Evolutionary conservation across 768 basidiomycete genomes (phyloP), one percentile per base, ranked within the genome.

Genomic region (Lentinula guzmanii): DNA sequence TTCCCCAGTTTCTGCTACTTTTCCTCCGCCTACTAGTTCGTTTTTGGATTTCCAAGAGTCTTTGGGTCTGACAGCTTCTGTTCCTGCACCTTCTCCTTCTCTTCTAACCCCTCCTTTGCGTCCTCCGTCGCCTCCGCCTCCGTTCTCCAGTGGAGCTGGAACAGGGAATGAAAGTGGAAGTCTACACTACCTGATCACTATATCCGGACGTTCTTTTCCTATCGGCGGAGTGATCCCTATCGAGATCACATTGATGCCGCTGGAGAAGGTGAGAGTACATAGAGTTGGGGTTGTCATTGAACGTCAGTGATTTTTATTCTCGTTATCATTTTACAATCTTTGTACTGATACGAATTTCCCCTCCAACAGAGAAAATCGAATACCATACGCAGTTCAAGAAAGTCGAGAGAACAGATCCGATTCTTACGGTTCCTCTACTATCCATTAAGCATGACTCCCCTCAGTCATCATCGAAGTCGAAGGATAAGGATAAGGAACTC

Each of bases 161-260:
- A 8, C 33, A 28, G 85, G 53, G 91, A 96, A 70, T 69, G 52
- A 34, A 37, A 54, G 24, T 43, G 55, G 55, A 28, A 43, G 39
- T 43, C 41, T 94, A 65, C 86, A 89, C 61, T 97, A 95, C 68
- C 76, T 89, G 46, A 85, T 97, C 53, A 81, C 86, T 2, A 74
- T 94, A 11, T 81, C 85, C 15, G 87, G 86, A 5, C 85, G 89
- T 62, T 87, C 84, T 62, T 91, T 95, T 72, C 84, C 87, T 16
- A 83, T 98, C 31, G 95, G 94, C 35, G 90, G 93, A 42, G 79
- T 79, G 5, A 79, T 98, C 56, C 92, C 94, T 0, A 75, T 98
- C 28, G 83, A 83, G 31, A 78, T 99, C 33, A 87, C 90, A 1
- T 76, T 98, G 59, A 84, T 90, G 80, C 95, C 96, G 1, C 70